phyloP scores from a whole-genome alignment of 106 monocot species.

The Dioscorea alata region DNA sequence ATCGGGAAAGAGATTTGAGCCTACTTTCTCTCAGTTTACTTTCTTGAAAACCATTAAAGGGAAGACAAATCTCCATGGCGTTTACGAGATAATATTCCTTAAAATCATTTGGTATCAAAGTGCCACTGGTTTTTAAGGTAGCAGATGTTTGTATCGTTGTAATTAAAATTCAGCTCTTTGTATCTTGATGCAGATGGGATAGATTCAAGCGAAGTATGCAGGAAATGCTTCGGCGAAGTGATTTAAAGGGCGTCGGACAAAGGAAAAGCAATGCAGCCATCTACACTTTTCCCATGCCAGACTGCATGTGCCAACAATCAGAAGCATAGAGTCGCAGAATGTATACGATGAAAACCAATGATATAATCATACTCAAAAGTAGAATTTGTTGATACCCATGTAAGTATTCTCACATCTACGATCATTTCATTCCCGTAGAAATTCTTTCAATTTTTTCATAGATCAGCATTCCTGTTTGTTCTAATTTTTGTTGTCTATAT shows the following conservation, averaged over 20 bases:
- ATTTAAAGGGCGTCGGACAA: constrained; percentile 49
- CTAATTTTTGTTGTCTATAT: no score
- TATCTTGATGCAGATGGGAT: constrained; percentile 62
- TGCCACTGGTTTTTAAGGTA: no score
- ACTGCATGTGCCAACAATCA: constrained; percentile 81
- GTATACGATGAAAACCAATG: not conserved
- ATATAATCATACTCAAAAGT: no score
- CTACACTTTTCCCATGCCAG: constrained; percentile 89
- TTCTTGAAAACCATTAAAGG: no score
- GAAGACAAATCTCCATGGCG: no score
- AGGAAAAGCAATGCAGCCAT: constrained; percentile 61
- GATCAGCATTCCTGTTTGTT: not conserved
- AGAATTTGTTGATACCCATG: constrained; percentile 4
- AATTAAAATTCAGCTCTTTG: not conserved
- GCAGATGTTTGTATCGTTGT: no score
- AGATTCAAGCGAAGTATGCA: constrained; percentile 82
- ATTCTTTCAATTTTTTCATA: constrained; percentile 13
- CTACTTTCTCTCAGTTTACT: no score
- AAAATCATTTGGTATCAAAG: no score
- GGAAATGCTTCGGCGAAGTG: constrained; percentile 78
- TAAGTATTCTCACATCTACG: not conserved
- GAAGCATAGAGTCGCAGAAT: constrained; percentile 5
- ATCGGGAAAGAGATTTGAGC: no score
- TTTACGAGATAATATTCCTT: no score
- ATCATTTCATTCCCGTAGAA: constrained; percentile 1